Evolutionary conservation across 2,329 filamentous ascomycete species (phyloP).

Genomic region (Fusarium compactum): DNA sequence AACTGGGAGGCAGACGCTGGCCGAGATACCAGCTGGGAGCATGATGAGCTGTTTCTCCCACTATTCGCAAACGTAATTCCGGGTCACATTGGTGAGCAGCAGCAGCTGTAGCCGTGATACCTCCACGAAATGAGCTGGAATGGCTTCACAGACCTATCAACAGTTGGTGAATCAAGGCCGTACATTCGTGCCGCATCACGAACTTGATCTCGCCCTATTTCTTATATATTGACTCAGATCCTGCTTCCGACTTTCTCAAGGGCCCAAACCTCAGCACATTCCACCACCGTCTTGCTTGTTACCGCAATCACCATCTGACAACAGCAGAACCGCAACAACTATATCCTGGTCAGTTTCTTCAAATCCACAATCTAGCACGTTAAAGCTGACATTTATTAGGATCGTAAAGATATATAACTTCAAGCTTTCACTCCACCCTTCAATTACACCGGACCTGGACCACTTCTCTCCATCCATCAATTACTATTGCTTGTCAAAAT

Average conservation of each 20-base stretch:
- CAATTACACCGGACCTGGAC: fast-evolving
- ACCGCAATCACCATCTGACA: background rate
- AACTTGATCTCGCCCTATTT: fast-evolving
- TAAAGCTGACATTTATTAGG: no score
- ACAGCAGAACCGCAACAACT: background rate
- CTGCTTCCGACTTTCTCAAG: background rate
- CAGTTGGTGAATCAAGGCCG: background rate
- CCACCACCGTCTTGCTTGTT: fast-evolving
- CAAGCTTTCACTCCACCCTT: fast-evolving
- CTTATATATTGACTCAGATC: background rate
- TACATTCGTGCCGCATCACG: fast-evolving
- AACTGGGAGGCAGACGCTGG: background rate
- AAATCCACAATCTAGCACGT: no score
- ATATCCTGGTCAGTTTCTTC: background rate
- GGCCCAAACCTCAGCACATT: background rate
- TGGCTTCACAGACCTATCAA: background rate
- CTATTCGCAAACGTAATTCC: fast-evolving
- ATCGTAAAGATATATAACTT: background rate
- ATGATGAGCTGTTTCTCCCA: fast-evolving
- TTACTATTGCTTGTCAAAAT: background rate
- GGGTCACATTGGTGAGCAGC: background rate
- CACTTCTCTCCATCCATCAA: fast-evolving
- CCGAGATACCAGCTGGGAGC: background rate
- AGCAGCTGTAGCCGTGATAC: no score
- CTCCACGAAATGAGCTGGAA: fast-evolving